Conservation (phyloP, 108 stramenopile species). For the Phaeodactylum tricornutum region DNA sequence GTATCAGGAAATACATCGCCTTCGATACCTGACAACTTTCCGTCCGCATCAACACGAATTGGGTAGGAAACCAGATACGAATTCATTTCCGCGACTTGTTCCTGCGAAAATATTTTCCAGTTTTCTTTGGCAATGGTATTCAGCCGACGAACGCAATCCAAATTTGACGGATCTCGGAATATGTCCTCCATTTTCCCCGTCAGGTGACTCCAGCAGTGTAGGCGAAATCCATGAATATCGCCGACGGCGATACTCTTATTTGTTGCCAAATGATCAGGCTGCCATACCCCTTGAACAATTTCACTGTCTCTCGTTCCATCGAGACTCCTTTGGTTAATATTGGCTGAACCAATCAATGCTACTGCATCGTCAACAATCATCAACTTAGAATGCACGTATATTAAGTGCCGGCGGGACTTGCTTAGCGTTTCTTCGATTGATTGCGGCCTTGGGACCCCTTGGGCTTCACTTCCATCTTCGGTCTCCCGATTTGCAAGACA, state of each 20-base stretch:
- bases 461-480: slow-evolving; percentile 23
- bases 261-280: slow-evolving; percentile 29
- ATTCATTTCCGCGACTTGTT: slow-evolving; percentile 24
- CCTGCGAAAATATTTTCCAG: slow-evolving; percentile 21
- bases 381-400: slow-evolving; percentile 64
- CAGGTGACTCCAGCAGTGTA: slow-evolving; percentile 28
- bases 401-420: slow-evolving; percentile 35
- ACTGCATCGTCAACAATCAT: slow-evolving; percentile 62
- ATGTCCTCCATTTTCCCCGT: slow-evolving; percentile 29
- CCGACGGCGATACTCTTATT: slow-evolving; percentile 17
- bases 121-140: slow-evolving; percentile 30
- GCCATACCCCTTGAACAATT: slow-evolving; percentile 40
- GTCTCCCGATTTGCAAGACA: slow-evolving; percentile 31
- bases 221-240: slow-evolving; percentile 31
- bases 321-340: slow-evolving; percentile 53
- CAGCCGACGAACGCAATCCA: slow-evolving; percentile 23
- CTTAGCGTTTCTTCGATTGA: slow-evolving; percentile 16
- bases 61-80: slow-evolving; percentile 4
- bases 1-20: neutral
- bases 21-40: neutral
- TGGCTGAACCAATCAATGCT: slow-evolving; percentile 48
- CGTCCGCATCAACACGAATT: neutral
- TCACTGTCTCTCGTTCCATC: slow-evolving; percentile 51
- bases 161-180: slow-evolving; percentile 28
- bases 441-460: slow-evolving; percentile 10